These are phyloP conservation scores for Penicillium pulvis DNA, from an alignment of 495 filamentous ascomycete genomes.

Conservation along the genomic window DNA sequence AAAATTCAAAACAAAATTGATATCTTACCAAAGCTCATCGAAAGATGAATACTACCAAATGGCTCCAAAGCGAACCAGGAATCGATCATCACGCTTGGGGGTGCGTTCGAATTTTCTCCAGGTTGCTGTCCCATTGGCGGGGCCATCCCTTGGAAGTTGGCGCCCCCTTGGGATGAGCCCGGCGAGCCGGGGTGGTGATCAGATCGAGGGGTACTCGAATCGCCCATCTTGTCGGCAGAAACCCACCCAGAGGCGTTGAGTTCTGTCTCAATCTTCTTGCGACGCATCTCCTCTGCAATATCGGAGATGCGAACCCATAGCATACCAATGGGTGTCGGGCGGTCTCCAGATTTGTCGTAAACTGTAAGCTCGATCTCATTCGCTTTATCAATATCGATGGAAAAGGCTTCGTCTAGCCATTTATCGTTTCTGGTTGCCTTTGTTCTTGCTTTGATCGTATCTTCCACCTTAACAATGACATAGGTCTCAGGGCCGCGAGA, in stretches of 20 bases:
- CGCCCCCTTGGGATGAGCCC: constrained; percentile 35
- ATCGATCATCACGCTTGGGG: constrained; percentile 71
- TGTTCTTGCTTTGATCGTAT: constrained; percentile 86
- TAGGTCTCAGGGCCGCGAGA: constrained; percentile 91
- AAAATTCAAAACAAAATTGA: not conserved
- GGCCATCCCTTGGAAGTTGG: constrained; percentile 27
- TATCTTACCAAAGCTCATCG: constrained; percentile 79
- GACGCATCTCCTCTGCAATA: constrained; percentile 94
- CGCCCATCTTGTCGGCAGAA: constrained; percentile 90
- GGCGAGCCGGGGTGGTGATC: constrained; percentile 45
- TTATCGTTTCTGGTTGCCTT: constrained; percentile 81
- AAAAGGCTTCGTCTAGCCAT: constrained; percentile 90
- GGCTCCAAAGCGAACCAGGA: constrained; percentile 98
- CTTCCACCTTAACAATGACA: constrained; percentile 94
- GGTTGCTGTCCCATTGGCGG: constrained; percentile 21
- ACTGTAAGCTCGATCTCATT: constrained; percentile 98
- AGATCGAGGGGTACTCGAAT: constrained; percentile 44
- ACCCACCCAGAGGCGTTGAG: constrained; percentile 92
- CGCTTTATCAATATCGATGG: constrained; percentile 92
- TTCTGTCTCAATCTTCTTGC: constrained; percentile 95
- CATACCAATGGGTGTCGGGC: constrained; percentile 90
- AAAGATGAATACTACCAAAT: constrained; percentile 83
- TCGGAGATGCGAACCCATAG: constrained; percentile 96
- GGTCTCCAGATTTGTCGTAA: constrained; percentile 88
- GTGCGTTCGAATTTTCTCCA: constrained; percentile 35